Evolutionary conservation across 192 early-diverging fungal species (phyloP).

Genomic region (Diversispora epigaea): DNA sequence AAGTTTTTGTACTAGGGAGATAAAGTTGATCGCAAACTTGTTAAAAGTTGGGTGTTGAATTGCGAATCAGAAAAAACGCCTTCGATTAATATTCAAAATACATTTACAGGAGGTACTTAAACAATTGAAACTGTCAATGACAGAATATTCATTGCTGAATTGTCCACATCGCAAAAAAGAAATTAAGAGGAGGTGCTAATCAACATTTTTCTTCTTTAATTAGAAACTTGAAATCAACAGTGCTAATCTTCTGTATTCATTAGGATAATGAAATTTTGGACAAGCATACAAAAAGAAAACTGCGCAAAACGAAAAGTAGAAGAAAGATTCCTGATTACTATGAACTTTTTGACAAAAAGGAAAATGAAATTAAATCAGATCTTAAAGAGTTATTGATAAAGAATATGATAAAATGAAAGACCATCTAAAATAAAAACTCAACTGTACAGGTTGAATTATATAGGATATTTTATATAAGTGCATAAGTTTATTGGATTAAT

Average conservation of each 20-base stretch:
- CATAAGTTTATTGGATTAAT: slow-evolving; percentile 10
- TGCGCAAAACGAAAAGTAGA: neutral
- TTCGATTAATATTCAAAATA: slow-evolving; percentile 21
- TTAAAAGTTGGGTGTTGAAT: neutral
- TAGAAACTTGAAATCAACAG: neutral
- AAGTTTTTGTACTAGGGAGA: slow-evolving; percentile 5
- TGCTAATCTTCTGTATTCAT: slow-evolving; percentile 38
- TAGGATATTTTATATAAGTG: neutral
- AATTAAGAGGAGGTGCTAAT: neutral
- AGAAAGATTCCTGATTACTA: neutral
- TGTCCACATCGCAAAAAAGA: neutral
- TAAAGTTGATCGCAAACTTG: neutral
- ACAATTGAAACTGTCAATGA: neutral
- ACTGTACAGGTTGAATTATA: neutral
- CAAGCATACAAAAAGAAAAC: slow-evolving; percentile 45
- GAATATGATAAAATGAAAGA: slow-evolving; percentile 14
- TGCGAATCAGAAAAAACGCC: neutral
- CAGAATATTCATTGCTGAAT: neutral
- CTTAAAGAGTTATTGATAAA: neutral
- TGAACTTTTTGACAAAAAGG: neutral
- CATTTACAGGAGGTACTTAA: neutral
- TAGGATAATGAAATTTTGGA: slow-evolving; percentile 46
- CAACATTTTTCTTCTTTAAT: neutral
- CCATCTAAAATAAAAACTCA: neutral
- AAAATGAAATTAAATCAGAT: slow-evolving; percentile 6